A percentile compares a stretch with the other conserved stretches of the same genome.
phyloP scores from a whole-genome alignment of 305 asterid species.

The Fraxinus sp. region DNA sequence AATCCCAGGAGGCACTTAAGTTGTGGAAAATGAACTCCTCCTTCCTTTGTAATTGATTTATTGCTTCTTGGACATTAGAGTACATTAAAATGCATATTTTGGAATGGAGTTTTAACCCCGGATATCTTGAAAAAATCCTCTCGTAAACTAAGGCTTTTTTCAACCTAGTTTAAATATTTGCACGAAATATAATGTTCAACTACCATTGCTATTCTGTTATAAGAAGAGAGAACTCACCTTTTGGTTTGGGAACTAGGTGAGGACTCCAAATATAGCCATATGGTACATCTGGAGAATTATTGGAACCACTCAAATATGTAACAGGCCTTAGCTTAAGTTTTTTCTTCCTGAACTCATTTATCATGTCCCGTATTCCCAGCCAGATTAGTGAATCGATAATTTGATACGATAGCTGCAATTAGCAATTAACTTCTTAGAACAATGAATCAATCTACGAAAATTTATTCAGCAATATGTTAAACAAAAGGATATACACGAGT shows the following conservation, averaged over 20 bases:
- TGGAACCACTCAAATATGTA: conserved; percentile 73
- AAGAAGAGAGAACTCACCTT: conserved; percentile 44
- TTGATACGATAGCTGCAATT: conserved; percentile 77
- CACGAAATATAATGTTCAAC: neutral
- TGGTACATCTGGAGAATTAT: conserved; percentile 53
- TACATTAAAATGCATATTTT: neutral
- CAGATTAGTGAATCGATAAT: conserved; percentile 78
- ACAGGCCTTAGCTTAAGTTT: conserved; percentile 65
- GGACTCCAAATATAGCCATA: conserved; percentile 96
- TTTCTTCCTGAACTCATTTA: conserved; percentile 90
- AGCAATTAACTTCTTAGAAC: conserved; percentile 14
- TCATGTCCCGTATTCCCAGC: conserved; percentile 89
- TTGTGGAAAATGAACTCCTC: neutral
- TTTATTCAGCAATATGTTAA: neutral
- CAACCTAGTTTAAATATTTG: neutral
- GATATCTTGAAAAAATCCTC: neutral
- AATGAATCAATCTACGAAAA: neutral
- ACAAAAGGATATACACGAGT: conserved; percentile 8
- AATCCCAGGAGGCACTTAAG: neutral
- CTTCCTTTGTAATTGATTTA: neutral
- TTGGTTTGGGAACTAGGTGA: conserved; percentile 89
- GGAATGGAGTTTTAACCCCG: neutral
- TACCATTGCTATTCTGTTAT: neutral
- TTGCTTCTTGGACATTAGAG: neutral
- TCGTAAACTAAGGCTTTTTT: neutral